Percentiles rank a stretch among this genome's conserved stretches.
phyloP scores from a whole-genome alignment of 1,284 basidiomycete genomes.

The Cutaneotrichosporon sp. region DNA sequence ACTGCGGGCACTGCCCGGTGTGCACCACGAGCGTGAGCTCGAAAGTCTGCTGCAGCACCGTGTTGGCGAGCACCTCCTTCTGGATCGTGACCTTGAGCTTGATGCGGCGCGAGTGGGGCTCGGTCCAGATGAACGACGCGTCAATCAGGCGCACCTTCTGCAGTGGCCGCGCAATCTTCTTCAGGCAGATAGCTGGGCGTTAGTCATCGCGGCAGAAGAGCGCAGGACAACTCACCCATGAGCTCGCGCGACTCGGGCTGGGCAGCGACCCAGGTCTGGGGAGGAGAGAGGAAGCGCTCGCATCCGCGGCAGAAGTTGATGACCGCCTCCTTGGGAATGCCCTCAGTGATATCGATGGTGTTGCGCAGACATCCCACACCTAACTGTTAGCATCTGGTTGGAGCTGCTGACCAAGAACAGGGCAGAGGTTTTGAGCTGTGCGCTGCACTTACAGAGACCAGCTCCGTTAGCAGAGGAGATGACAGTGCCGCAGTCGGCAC shows the following conservation, averaged over 20 bases:
- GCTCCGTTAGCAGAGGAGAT: constrained; percentile 86
- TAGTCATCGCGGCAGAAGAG: not conserved
- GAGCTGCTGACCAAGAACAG: constrained; percentile 57
- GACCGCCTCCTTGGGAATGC: constrained; percentile 95
- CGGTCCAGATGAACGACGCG: constrained; percentile 98
- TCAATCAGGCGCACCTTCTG: constrained; percentile 94
- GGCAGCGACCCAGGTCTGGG: constrained; percentile 80
- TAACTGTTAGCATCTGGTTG: constrained; percentile 11
- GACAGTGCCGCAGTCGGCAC: constrained; percentile 68
- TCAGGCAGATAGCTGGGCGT: constrained; percentile 71
- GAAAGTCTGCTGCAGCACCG: constrained; percentile 95
- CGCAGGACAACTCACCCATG: constrained; percentile 57
- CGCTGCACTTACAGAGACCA: constrained; percentile 68
- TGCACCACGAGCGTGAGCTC: constrained; percentile 96
- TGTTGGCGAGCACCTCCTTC: constrained; percentile 95
- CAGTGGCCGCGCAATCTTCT: constrained; percentile 85
- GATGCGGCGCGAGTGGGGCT: constrained; percentile 92
- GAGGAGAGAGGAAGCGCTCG: constrained; percentile 92
- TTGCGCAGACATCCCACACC: constrained; percentile 45
- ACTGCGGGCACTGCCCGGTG: constrained; percentile 93
- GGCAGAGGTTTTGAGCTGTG: not conserved
- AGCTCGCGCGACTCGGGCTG: constrained; percentile 91
- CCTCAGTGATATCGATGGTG: constrained; percentile 95
- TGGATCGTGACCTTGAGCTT: constrained; percentile 95
- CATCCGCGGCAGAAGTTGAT: constrained; percentile 95